These are phyloP conservation scores for Coemansia sp. DNA, from an alignment of 192 early-diverging fungal species.

Conservation along the genomic window DNA sequence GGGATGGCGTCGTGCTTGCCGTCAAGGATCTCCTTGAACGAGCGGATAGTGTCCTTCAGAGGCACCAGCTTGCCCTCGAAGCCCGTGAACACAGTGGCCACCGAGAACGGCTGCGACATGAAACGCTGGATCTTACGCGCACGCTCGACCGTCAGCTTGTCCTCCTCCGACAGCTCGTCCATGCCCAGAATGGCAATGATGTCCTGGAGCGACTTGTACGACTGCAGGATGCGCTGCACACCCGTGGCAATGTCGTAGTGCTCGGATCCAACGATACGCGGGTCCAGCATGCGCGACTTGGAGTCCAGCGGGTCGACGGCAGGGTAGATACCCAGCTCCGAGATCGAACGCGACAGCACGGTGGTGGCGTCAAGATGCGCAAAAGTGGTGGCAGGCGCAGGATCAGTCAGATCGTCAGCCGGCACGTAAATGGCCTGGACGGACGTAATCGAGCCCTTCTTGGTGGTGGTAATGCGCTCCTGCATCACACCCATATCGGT, in stretches of 20 bases:
- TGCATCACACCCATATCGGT: conserved; percentile 99
- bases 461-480: conserved; percentile 99
- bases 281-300: conserved; percentile 97
- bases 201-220: conserved; percentile 99
- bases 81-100: conserved; percentile 97
- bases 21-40: conserved; percentile 95
- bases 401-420: conserved; percentile 99
- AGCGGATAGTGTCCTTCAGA: conserved; percentile 91
- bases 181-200: conserved; percentile 99
- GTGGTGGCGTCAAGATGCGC: conserved; percentile 99
- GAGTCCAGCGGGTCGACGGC: conserved; percentile 98
- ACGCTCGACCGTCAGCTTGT: conserved; percentile 98
- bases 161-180: conserved; percentile 98
- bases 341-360: conserved; percentile 97
- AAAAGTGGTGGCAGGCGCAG: conserved; percentile 98
- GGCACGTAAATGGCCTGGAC: conserved; percentile 99
- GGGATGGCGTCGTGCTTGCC: conserved; percentile 96
- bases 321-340: conserved; percentile 99
- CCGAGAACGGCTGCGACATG: conserved; percentile 98
- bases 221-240: conserved; percentile 95
- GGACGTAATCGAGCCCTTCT: conserved; percentile 99
- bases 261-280: conserved; percentile 92
- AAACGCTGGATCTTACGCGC: conserved; percentile 99
- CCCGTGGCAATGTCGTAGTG: conserved; percentile 94
- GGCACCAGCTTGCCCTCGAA: conserved; percentile 92